Evolutionary conservation across 768 basidiomycete species (phyloP).

Genomic region (Lactarius pseudohatsudake): DNA sequence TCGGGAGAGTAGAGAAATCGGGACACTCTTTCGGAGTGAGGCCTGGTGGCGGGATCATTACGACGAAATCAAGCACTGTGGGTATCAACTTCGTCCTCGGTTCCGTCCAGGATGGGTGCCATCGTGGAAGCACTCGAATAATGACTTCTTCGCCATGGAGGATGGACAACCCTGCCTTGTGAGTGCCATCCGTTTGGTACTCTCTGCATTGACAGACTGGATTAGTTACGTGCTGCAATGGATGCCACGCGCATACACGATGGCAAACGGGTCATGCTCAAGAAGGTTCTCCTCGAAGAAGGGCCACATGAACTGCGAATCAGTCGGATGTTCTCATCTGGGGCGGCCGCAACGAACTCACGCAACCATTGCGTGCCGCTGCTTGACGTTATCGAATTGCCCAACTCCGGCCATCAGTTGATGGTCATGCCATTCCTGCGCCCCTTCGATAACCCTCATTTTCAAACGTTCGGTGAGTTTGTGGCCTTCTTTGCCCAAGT

Average conservation of each 20-base stretch:
- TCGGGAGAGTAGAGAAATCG: constrained; percentile 8
- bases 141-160: constrained; percentile 16
- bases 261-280: constrained; percentile 29
- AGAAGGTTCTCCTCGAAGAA: constrained; percentile 18
- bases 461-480: constrained; percentile 32
- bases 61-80: background rate
- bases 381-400: constrained; percentile 28
- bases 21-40: constrained; percentile 15
- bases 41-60: constrained; percentile 24
- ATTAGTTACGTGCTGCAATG: constrained; percentile 17
- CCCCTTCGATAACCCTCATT: constrained; percentile 29
- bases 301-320: constrained; percentile 21
- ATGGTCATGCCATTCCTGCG: constrained; percentile 32
- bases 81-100: constrained; percentile 25
- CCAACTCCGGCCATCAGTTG: constrained; percentile 15
- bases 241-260: constrained; percentile 30
- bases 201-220: background rate
- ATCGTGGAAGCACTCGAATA: constrained; percentile 16
- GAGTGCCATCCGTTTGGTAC: background rate
- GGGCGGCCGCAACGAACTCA: constrained; percentile 19
- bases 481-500: constrained; percentile 32
- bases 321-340: constrained; percentile 15
- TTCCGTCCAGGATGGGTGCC: constrained; percentile 23
- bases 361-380: constrained; percentile 32
- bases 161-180: constrained; percentile 20